Evolutionary conservation across 148 eudicot genomes (phyloP).

Genomic region (Cornus suecica): DNA sequence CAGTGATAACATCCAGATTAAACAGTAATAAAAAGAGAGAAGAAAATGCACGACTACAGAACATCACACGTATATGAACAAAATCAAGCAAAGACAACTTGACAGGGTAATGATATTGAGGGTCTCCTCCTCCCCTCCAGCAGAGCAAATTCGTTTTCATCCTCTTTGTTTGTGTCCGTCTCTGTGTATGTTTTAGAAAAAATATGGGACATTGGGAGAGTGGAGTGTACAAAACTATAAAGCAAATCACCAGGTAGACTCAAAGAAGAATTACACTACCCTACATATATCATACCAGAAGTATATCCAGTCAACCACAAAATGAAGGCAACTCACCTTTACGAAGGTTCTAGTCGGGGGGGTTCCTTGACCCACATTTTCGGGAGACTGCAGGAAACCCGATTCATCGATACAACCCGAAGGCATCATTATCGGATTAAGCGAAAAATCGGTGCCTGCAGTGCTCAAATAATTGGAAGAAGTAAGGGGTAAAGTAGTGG

Average conservation of each 20-base stretch:
- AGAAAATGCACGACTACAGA: background rate
- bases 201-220: background rate
- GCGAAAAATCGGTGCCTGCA: constrained; percentile 54
- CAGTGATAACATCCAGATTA: background rate
- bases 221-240: too few relatives aligned
- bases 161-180: too few relatives aligned
- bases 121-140: too few relatives aligned
- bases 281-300: background rate
- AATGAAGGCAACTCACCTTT: constrained; percentile 41
- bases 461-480: constrained; percentile 51
- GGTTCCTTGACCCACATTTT: constrained; percentile 66
- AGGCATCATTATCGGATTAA: constrained; percentile 51
- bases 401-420: constrained; percentile 73
- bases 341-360: constrained; percentile 58
- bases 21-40: too few relatives aligned
- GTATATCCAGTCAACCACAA: background rate
- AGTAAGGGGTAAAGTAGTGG: constrained; percentile 48
- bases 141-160: too few relatives aligned
- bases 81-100: background rate
- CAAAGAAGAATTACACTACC: background rate
- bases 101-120: background rate
- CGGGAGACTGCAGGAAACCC: constrained; percentile 73
- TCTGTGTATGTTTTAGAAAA: too few relatives aligned
- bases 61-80: background rate
- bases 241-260: background rate